Percentiles rank a stretch among this genome's conserved stretches.
Evolutionary conservation across 108 stramenopile species (phyloP).

Genomic region (Cyclotella sp.): DNA sequence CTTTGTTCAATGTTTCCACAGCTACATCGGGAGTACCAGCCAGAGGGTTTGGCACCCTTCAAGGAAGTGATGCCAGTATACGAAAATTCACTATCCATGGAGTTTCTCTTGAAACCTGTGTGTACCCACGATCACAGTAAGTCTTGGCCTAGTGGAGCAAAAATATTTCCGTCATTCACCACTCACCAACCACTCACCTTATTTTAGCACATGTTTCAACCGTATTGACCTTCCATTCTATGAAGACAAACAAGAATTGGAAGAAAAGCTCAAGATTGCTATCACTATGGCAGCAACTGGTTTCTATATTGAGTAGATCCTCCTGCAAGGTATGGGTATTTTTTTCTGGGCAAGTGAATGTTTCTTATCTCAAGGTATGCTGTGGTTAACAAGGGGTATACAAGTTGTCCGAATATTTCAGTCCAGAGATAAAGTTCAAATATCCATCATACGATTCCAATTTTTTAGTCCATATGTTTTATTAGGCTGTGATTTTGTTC

Average conservation of each 20-base stretch:
- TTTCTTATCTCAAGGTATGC: neutral
- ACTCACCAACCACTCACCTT: constrained; percentile 6
- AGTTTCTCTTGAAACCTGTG: constrained; percentile 65
- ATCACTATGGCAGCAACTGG: constrained; percentile 93
- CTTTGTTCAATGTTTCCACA: neutral
- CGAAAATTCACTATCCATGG: constrained; percentile 94
- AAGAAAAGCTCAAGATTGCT: constrained; percentile 90
- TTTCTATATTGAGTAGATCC: constrained; percentile 90
- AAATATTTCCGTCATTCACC: neutral
- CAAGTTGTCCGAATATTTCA: too few relatives aligned
- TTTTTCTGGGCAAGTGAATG: neutral
- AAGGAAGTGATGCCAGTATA: constrained; percentile 92
- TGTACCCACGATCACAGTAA: constrained; percentile 95
- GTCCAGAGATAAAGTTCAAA: too few relatives aligned
- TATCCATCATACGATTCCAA: too few relatives aligned
- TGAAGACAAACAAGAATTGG: constrained; percentile 69
- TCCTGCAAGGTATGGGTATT: neutral
- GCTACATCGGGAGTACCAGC: constrained; percentile 91
- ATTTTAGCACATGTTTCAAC: constrained; percentile 95
- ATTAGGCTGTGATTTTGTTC: too few relatives aligned
- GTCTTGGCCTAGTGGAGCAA: constrained; percentile 17
- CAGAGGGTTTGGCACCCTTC: constrained; percentile 91
- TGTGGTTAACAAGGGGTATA: too few relatives aligned
- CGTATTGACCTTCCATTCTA: constrained; percentile 92
- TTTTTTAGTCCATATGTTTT: too few relatives aligned